These are phyloP conservation scores for Emericellopsis cladophorae DNA, from an alignment of 2,329 filamentous ascomycete genomes.

Conservation along the genomic window DNA sequence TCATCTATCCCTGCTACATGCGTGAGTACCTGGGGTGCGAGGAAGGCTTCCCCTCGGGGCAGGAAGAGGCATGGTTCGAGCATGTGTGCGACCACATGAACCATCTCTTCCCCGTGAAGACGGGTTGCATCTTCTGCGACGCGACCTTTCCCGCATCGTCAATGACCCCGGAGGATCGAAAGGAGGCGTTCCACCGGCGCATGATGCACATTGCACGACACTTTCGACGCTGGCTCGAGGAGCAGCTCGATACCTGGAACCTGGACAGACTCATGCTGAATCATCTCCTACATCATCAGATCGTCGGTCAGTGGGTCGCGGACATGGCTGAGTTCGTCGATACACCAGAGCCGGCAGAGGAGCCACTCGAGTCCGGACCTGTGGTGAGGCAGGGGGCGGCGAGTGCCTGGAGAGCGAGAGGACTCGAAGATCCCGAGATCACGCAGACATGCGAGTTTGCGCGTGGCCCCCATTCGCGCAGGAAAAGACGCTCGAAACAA, in stretches of 20 bases:
- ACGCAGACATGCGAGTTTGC: too few species aligned
- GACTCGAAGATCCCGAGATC: too few species aligned
- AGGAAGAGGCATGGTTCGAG: background rate
- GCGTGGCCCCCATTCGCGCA: too few species aligned
- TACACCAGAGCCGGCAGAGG: too few species aligned
- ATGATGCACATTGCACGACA: background rate
- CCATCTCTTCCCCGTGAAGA: background rate
- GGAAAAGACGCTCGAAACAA: too few species aligned
- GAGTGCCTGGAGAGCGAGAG: too few species aligned
- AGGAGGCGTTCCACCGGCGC: background rate
- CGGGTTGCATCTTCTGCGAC: background rate
- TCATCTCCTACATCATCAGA: too few species aligned
- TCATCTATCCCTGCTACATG: slow-evolving; percentile 9
- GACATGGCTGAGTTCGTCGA: too few species aligned
- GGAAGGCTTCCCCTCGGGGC: background rate
- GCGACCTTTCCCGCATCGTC: background rate
- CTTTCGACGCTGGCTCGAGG: background rate
- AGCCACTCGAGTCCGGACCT: too few species aligned
- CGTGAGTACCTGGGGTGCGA: background rate
- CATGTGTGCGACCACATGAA: background rate
- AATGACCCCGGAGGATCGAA: background rate
- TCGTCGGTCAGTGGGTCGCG: too few species aligned
- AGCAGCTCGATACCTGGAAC: background rate
- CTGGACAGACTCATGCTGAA: too few species aligned
- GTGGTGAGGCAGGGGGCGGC: too few species aligned